Base-by-base conservation (phyloP, 768 basidiomycete species). In the Leccinum aurantiacum region DNA sequence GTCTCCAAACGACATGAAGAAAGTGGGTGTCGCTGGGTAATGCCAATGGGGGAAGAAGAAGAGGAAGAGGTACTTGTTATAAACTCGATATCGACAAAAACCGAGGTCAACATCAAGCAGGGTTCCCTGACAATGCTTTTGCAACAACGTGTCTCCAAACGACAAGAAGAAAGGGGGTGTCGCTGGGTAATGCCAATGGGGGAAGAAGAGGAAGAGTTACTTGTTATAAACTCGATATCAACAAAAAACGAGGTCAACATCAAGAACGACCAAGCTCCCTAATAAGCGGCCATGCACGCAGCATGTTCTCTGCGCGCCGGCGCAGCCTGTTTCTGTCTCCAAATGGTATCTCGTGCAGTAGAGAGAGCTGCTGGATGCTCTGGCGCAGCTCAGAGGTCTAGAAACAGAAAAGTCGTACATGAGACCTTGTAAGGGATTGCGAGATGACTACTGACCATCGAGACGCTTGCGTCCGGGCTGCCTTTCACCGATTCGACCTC, bases 261-360 rank as follows among this genome's bases (percentile, higher is more conserved):
- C n/a, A 56, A 33, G 58, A 38, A 54, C 37, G 4, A 33, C n/a
- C 57, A 5, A 11, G 46, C 54, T 48, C 14, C 33, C 7, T 53
- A 31, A 38, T 24, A 53, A 58, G 60, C 1, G 62, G 58, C 70
- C 65, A 72, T 13, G 63, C 37, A 19, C 46, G 59, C 47, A 58
- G 22, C 11, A 70, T 59, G 10, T 49, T 25, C 10, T 53, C 51
- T 25, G 73, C 71, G 13, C 65, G 70, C 33, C 41, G 53, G 58
- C 70, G 70, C 44, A 73, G 56, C 54, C 60, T 64, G 17, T 75
- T 67, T 27, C 63, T 60, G 54, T 73, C 73, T 27, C 68, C 68
- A 0, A 70, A 75, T 17, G 73, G 72, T 58, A 73, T 74, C 22
- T 71, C 71, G 22, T 63, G 37, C 6, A 75, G 60, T 44, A 63